phyloP scores from a whole-genome alignment of 1,284 basidiomycete species.

The Puccinia hordei region DNA sequence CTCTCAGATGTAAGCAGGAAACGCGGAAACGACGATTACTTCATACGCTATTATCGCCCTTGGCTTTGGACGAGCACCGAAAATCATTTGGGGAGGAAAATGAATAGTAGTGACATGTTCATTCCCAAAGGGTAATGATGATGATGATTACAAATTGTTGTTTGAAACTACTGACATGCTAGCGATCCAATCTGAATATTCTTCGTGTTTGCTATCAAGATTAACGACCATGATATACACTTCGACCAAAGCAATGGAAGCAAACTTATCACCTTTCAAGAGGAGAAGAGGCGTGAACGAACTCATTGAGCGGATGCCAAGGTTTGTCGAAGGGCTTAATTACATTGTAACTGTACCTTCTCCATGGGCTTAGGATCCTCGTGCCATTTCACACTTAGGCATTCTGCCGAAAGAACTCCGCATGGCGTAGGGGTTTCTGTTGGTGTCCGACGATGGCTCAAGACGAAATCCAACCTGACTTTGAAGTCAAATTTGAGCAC shows the following conservation, averaged over 20 bases:
- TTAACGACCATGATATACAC: conserved; percentile 29
- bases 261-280: conserved; percentile 46
- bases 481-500: conserved; percentile 41
- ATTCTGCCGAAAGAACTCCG: conserved; percentile 45
- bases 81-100: conserved; percentile 80
- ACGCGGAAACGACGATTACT: conserved; percentile 67
- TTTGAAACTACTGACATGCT: not conserved
- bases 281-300: conserved; percentile 42
- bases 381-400: conserved; percentile 24
- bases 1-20: conserved; percentile 64
- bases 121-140: conserved; percentile 72
- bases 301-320: conserved; percentile 39
- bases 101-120: conserved; percentile 72
- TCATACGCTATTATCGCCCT: conserved; percentile 88
- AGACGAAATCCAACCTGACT: conserved; percentile 42
- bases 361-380: not conserved
- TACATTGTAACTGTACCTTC: not conserved
- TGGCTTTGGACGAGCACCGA: conserved; percentile 75
- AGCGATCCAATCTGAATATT: not conserved
- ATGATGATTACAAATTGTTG: conserved; percentile 53
- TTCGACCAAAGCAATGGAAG: conserved; percentile 42
- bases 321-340: conserved; percentile 10
- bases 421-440: conserved; percentile 49
- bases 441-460: conserved; percentile 49
- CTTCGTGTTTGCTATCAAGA: not conserved